These are phyloP conservation scores for Panicum hallii DNA, from an alignment of 202 grass and related monocot genomes.

Conservation along the genomic window DNA sequence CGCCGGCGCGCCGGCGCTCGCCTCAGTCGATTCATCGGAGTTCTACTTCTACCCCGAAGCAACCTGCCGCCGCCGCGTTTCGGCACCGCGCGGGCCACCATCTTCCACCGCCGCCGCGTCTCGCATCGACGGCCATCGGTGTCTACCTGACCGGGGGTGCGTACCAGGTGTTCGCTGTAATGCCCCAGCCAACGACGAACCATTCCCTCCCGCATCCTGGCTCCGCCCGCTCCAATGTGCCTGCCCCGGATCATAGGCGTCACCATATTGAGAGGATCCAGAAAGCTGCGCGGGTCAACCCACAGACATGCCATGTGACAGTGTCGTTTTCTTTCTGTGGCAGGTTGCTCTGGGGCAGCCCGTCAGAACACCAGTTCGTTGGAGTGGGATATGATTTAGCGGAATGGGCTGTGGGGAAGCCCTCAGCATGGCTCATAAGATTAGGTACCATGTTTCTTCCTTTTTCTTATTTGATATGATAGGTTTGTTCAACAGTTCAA, in stretches of 20 bases:
- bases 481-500: not conserved
- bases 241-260: not conserved
- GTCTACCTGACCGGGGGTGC: not conserved
- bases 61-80: not conserved
- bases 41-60: not conserved
- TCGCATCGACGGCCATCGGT: not conserved
- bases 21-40: not conserved
- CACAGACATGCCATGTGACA: not conserved
- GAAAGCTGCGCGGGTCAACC: not conserved
- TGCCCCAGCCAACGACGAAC: not conserved
- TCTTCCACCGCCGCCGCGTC: not conserved
- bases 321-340: not conserved
- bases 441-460: constrained; percentile 20
- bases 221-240: not conserved
- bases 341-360: not conserved
- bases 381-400: not conserved
- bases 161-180: constrained; percentile 35
- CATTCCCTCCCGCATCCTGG: not conserved
- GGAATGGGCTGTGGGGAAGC: not conserved
- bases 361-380: not conserved
- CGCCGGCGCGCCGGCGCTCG: not conserved
- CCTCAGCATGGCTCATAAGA: not conserved
- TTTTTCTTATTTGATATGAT: not conserved
- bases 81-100: not conserved
- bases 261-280: not conserved